phyloP scores from a whole-genome alignment of 805 yeast genomes.

The Wickerhamomyces mucosus region DNA sequence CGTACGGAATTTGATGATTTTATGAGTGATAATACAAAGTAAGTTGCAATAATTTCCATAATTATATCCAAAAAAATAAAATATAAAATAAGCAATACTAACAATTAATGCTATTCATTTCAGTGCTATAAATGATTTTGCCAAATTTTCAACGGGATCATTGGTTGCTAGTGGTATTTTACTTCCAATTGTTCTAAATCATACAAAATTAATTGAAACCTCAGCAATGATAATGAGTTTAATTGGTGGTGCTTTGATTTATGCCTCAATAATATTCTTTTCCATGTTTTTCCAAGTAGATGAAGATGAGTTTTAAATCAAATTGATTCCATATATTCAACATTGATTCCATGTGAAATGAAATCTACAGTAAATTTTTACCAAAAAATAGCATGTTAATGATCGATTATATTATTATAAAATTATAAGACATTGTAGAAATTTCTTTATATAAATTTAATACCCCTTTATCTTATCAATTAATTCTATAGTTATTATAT shows the following conservation, averaged over 20 bases:
- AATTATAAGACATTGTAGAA: no score
- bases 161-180: conserved; percentile 67
- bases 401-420: no score
- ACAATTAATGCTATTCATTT: conserved; percentile 14
- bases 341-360: no score
- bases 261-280: conserved; percentile 75
- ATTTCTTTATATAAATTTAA: no score
- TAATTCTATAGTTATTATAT: no score
- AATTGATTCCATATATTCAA: no score
- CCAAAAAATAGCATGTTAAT: no score
- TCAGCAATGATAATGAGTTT: conserved; percentile 72
- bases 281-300: conserved; percentile 57
- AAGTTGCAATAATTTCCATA: conserved; percentile 11
- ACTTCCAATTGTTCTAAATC: conserved; percentile 69
- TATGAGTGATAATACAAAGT: conserved; percentile 43
- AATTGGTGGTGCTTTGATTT: conserved; percentile 76
- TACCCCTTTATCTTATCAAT: no score
- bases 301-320: conserved; percentile 27
- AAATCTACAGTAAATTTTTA: no score
- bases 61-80: no score
- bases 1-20: conserved; percentile 42
- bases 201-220: conserved; percentile 59
- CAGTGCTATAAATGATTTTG: conserved; percentile 55
- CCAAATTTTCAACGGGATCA: conserved; percentile 71
- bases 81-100: no score